Percentiles rank a stretch among this genome's conserved stretches.
Conservation (phyloP, 306 rosid genomes). For the Dalbergia oliveri region DNA sequence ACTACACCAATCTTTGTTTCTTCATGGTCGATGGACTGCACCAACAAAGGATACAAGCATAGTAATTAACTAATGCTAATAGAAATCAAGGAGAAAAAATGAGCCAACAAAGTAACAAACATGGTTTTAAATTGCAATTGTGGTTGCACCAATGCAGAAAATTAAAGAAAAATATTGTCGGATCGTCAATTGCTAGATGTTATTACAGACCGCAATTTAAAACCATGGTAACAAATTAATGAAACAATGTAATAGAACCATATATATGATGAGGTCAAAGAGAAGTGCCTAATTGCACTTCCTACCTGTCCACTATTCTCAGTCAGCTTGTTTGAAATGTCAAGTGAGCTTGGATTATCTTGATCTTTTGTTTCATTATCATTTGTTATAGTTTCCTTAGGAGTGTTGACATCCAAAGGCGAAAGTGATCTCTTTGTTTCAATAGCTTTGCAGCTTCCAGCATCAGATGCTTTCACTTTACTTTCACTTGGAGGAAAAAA, state of each 20-base stretch:
- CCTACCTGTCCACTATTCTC: constrained; percentile 62
- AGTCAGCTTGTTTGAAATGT: constrained; percentile 55
- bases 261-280: background rate
- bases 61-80: constrained; percentile 22
- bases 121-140: too few species aligned
- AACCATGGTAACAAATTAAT: too few species aligned
- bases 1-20: constrained; percentile 54
- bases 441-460: constrained; percentile 57
- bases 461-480: constrained; percentile 60
- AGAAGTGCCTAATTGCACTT: constrained; percentile 27
- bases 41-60: constrained; percentile 31
- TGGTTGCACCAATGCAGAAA: too few species aligned
- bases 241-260: background rate
- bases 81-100: background rate
- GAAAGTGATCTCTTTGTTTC: constrained; percentile 80
- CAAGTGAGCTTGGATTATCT: too few species aligned
- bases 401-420: constrained; percentile 39
- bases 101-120: too few species aligned
- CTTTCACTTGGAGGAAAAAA: constrained; percentile 67
- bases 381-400: too few species aligned
- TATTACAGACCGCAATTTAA: too few species aligned
- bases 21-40: constrained; percentile 57
- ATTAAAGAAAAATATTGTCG: too few species aligned
- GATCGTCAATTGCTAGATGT: too few species aligned
- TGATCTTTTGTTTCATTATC: too few species aligned